phyloP scores from a whole-genome alignment of 108 stramenopile genomes.

The Nitzschia putrida region DNA sequence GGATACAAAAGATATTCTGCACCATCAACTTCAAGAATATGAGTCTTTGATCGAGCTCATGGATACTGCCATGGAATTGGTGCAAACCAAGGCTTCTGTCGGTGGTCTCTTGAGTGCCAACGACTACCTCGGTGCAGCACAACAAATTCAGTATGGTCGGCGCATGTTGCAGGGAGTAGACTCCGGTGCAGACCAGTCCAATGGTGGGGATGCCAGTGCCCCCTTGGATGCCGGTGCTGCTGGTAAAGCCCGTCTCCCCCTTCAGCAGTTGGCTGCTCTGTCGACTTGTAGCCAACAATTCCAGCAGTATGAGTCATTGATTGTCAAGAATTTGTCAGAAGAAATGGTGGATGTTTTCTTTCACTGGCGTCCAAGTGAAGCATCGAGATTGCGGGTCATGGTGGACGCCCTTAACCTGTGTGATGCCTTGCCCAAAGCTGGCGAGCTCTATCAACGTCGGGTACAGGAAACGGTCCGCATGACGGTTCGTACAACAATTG shows the following conservation, averaged over 20 bases:
- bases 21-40: conserved; percentile 62
- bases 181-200: conserved; percentile 2
- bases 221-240: conserved; percentile 3
- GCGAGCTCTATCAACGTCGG: conserved; percentile 59
- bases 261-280: conserved; percentile 59
- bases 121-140: conserved; percentile 74
- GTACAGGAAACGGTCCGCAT: conserved; percentile 78
- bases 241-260: conserved; percentile 19
- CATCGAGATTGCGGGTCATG: conserved; percentile 45
- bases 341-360: conserved; percentile 84
- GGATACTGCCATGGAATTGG: conserved; percentile 71
- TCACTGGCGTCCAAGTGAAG: conserved; percentile 48
- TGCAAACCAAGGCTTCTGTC: conserved; percentile 64
- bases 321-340: conserved; percentile 73
- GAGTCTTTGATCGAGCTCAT: conserved; percentile 55
- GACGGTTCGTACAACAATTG: conserved; percentile 87
- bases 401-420: conserved; percentile 59
- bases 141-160: conserved; percentile 73
- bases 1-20: conserved; percentile 34
- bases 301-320: conserved; percentile 77
- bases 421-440: conserved; percentile 34
- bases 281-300: conserved; percentile 69
- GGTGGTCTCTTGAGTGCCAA: conserved; percentile 67
- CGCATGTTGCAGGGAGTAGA: conserved; percentile 40
- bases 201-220: not conserved